Evolutionary conservation across 2,329 filamentous ascomycete genomes (phyloP), one percentile per base, ranked within the genome.

Genomic region (Nigrospora sphaerica): DNA sequence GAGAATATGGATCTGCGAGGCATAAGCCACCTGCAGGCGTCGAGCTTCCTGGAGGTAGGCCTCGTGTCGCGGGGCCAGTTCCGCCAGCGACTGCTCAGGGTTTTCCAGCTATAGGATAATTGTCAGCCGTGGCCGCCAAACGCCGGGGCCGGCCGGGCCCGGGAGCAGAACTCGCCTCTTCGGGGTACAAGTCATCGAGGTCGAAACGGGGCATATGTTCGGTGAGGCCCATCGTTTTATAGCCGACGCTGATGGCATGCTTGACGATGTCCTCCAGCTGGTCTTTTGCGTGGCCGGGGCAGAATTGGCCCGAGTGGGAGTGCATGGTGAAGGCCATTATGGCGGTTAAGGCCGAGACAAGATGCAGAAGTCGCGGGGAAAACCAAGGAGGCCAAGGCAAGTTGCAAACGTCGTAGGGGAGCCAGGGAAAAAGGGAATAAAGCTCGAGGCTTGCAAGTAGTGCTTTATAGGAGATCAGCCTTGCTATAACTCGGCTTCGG

Each of bases 251-350:
- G 55, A 97, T 88, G 53, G 92, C 92, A 12, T 83, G 78, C 60
- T 83, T 78, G 56, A 97, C 73, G 42, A 97, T 80, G 54, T 89
- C 83, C 65, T 97, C 92, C 11, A 98, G 78, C 17, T 81, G 77
- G 63, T 95, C 82, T 62, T 85, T 82, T 43, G 93, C 93, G 71
- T 98, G 93, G 56, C 85, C 81, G 11, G 84, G 84, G 71, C 93
- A 98, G 73, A 98, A 98, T 65, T 98, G 88, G 52, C 93, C 93
- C 34, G 93, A 97, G 70, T 98, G 93, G 61, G 89, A 95, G 68
- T 98, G 93, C 74, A 97, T 95, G 5, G 93, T 95, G 71, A 95
- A 95, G 2, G 92, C 91, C 93, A 97, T 97, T 44, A 38, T 61
- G 51, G 19, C 18, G 18, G 32, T 32, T 12, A 12, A 28, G 23